Conservation (phyloP, 257 asterid genomes). For the Nicotiana paniculata region DNA sequence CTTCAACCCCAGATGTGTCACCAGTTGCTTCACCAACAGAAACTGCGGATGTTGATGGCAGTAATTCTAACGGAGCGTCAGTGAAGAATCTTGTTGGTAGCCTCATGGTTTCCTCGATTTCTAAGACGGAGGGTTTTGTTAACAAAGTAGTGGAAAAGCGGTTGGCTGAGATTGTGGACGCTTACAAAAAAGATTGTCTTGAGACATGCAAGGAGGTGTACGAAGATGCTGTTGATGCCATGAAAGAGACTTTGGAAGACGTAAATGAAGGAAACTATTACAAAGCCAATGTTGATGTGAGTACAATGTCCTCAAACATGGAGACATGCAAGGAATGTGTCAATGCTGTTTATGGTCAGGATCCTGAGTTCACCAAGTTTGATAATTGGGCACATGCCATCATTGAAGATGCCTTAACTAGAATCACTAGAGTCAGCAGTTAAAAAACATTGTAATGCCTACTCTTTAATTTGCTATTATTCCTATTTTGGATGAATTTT, state of each 20-base stretch:
- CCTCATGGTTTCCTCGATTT: conserved; percentile 18
- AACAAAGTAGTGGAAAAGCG: conserved; percentile 11
- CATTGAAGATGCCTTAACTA: neutral
- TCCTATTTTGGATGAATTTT: no score
- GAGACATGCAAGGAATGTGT: neutral
- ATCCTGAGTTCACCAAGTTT: neutral
- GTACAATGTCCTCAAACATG: conserved; percentile 14
- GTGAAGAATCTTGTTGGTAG: neutral
- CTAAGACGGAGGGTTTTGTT: conserved; percentile 21
- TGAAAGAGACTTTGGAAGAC: conserved; percentile 26
- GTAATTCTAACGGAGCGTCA: no score
- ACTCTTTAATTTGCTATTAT: no score
- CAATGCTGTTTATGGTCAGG: neutral
- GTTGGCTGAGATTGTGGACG: neutral
- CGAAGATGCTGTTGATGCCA: conserved; percentile 17
- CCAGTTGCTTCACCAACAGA: no score
- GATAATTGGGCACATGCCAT: neutral
- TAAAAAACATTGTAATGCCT: neutral
- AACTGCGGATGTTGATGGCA: no score
- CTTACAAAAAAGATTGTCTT: conserved; percentile 13
- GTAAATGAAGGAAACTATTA: conserved; percentile 20
- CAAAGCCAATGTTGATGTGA: conserved; percentile 29
- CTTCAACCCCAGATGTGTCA: no score
- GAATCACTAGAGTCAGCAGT: neutral
- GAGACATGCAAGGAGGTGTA: conserved; percentile 23